These are phyloP conservation scores for Aaosphaeria arxii DNA, from an alignment of 2,329 filamentous ascomycete species.

Conservation along the genomic window DNA sequence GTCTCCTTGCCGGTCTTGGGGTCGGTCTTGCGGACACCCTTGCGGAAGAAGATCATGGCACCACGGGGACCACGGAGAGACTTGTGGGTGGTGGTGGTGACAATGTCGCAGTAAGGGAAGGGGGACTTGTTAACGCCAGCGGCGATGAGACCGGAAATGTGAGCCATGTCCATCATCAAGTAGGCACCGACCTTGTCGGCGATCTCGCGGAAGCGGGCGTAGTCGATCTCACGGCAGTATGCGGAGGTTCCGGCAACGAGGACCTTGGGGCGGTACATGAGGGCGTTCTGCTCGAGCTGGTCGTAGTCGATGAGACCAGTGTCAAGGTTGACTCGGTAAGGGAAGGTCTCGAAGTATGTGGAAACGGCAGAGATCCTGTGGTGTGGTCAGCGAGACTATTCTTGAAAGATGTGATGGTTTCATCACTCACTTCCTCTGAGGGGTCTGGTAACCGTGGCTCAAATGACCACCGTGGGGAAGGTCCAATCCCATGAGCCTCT, in stretches of 20 bases:
- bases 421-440: constrained; percentile 73
- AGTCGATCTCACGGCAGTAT: constrained; percentile 95
- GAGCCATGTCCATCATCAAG: constrained; percentile 92
- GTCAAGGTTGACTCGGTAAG: constrained; percentile 85
- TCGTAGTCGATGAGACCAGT: constrained; percentile 96
- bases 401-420: not conserved
- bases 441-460: constrained; percentile 96
- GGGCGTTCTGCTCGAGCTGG: constrained; percentile 80
- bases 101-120: constrained; percentile 86
- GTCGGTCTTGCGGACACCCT: constrained; percentile 79
- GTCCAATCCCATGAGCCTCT: constrained; percentile 94
- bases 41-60: constrained; percentile 98
- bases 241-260: constrained; percentile 93
- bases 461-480: constrained; percentile 92
- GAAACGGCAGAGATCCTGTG: constrained; percentile 88
- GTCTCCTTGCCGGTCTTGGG: constrained; percentile 82
- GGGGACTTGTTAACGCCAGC: constrained; percentile 88
- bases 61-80: constrained; percentile 91
- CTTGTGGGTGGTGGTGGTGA: constrained; percentile 98
- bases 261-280: constrained; percentile 90
- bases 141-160: constrained; percentile 91
- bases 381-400: constrained; percentile 10
- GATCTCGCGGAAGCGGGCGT: constrained; percentile 85
- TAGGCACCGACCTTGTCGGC: constrained; percentile 91
- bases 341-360: constrained; percentile 98